These are phyloP conservation scores for Hondaea fermentalgiana DNA, from an alignment of 108 stramenopile species.

Conservation along the genomic window DNA sequence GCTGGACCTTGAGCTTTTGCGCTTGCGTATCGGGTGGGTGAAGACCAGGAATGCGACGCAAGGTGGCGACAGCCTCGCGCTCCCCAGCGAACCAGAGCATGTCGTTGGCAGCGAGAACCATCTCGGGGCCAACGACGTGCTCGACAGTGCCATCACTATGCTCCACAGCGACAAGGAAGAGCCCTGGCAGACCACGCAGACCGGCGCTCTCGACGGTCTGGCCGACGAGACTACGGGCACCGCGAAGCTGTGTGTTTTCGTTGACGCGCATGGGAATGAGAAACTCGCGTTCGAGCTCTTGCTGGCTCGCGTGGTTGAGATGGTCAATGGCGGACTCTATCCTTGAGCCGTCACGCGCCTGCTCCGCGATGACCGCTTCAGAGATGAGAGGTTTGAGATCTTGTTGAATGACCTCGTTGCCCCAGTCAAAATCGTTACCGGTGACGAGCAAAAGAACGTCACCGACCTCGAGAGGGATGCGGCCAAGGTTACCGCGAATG, in stretches of 20 bases:
- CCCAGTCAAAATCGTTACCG: neutral
- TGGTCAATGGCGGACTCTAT: neutral
- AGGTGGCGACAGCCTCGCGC: neutral
- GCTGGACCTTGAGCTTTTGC: slow-evolving; percentile 11
- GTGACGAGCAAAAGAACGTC: neutral
- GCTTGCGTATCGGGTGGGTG: neutral
- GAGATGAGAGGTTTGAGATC: neutral
- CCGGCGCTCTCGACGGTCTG: neutral
- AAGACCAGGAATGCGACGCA: slow-evolving; percentile 6
- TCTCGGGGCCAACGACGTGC: slow-evolving; percentile 7
- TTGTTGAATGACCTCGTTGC: neutral
- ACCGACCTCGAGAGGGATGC: neutral
- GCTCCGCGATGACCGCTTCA: neutral
- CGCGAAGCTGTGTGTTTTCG: neutral
- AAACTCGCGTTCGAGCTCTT: slow-evolving; percentile 5
- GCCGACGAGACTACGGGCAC: neutral
- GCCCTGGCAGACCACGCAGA: neutral
- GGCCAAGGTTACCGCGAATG: neutral
- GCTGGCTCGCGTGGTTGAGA: neutral
- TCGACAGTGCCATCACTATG: neutral
- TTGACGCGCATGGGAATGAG: neutral
- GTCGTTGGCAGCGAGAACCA: neutral
- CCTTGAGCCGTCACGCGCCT: neutral
- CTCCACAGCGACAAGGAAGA: neutral
- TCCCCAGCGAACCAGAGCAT: slow-evolving; percentile 8